Evolutionary conservation across 2,329 filamentous ascomycete species (phyloP).

Genomic region (Ophiobolus disseminans): DNA sequence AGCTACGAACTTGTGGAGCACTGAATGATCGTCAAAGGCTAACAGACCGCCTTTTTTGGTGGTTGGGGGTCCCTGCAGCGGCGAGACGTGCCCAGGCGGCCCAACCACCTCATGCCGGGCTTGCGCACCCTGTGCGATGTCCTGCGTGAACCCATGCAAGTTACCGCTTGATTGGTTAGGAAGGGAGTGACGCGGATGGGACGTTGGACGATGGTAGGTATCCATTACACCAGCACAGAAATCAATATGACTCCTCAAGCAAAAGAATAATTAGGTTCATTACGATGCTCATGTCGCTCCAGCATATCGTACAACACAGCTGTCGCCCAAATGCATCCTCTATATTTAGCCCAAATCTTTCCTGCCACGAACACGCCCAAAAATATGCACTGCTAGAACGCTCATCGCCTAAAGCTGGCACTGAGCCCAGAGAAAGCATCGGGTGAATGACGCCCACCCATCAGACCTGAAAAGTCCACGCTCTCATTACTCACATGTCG

Average conservation of each 20-base stretch:
- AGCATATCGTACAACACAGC: not conserved
- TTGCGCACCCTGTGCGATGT: conserved; percentile 20
- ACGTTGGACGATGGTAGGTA: not conserved
- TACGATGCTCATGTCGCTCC: not conserved
- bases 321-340: not conserved
- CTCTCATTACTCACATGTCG: conserved; percentile 72
- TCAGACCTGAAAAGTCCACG: conserved; percentile 67
- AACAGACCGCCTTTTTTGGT: conserved; percentile 31
- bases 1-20: conserved; percentile 39
- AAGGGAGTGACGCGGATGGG: not conserved
- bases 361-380: not conserved
- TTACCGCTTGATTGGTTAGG: conserved; percentile 2
- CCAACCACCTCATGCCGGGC: conserved; percentile 15
- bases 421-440: conserved; percentile 81
- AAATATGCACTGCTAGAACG: not conserved
- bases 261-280: conserved; percentile 7
- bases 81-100: conserved; percentile 3
- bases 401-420: conserved; percentile 54
- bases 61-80: conserved; percentile 31
- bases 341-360: no score
- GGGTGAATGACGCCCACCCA: conserved; percentile 74
- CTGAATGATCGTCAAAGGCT: conserved; percentile 21
- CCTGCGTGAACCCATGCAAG: conserved; percentile 26
- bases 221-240: no score
- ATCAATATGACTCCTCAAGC: not conserved